A percentile compares a stretch with the other conserved stretches of the same genome.
Conservation (phyloP, 1,284 basidiomycete species). For the Austropuccinia psidii region DNA sequence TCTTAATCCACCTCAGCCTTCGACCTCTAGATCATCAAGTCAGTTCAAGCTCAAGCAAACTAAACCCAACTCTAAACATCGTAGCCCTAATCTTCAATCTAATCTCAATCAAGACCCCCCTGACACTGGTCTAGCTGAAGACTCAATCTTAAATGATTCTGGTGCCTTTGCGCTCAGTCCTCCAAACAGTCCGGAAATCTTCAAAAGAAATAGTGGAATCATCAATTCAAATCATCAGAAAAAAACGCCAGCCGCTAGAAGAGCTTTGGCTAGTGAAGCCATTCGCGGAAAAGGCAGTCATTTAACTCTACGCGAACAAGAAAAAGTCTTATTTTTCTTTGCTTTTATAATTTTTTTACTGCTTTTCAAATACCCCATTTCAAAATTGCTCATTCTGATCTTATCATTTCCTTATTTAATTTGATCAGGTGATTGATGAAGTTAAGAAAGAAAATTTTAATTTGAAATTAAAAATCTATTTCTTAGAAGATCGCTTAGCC, state of each 20-base stretch:
- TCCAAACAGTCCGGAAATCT: constrained; percentile 15
- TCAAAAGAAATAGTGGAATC: background rate
- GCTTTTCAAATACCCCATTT: too few relatives aligned
- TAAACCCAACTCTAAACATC: too few relatives aligned
- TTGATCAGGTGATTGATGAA: constrained; percentile 71
- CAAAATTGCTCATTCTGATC: too few relatives aligned
- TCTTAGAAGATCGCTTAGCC: constrained; percentile 74
- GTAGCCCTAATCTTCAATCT: background rate
- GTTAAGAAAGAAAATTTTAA: constrained; percentile 93
- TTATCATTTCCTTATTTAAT: background rate
- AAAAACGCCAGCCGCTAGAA: background rate
- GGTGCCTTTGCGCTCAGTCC: constrained; percentile 33
- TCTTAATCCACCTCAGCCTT: background rate
- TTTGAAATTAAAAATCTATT: constrained; percentile 85
- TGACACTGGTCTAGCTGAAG: too few relatives aligned
- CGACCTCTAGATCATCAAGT: background rate
- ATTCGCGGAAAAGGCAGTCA: constrained; percentile 43
- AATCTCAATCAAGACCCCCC: background rate
- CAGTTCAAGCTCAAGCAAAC: too few relatives aligned
- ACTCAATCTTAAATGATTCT: constrained; percentile 11
- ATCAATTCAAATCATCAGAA: background rate
- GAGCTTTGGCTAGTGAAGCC: constrained; percentile 13
- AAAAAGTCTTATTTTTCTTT: constrained; percentile 60
- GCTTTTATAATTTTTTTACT: background rate
- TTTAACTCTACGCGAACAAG: constrained; percentile 81